Evolutionary conservation across 73 alveolate species (phyloP), one percentile per base, ranked within the genome.

Genomic region (Paraurostyla sp.): DNA sequence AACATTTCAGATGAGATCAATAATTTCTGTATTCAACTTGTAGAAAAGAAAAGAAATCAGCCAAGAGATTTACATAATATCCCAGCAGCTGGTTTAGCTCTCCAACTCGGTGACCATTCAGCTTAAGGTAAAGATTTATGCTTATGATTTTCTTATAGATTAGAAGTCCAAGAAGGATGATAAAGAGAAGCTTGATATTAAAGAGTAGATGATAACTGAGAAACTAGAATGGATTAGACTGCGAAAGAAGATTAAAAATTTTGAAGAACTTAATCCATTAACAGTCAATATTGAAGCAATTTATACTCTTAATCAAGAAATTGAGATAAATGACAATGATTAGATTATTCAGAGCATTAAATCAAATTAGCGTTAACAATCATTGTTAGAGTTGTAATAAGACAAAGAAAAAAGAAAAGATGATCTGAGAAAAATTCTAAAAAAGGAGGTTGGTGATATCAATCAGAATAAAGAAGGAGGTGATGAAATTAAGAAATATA

Each of bases 41-140:
- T 65, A 1, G 82, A 65, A 22, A 65, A 36, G 82, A 65, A 65
- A 38, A 25, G 82, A 11, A 65, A 65, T 65, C 46, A 65, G 25
- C 82, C 82, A 35, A 65, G 82, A 35, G 82, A 65, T 65, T 65
- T 65, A 65, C 82, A 65, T 65, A 65, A 65, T 38, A 9, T 65
- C 1, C 58, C 56, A 13, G 82, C 60, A 7, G 18, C 36, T 6
- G 58, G 59, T 11, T 22, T 65, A 35, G 56, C 82, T 11, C 38
- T 65, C 7, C 41, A 65, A 65, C 58, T 65, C 20, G 82, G 82
- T 13, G 58, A 65, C 32, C 35, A 25, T 22, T n/a, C 46, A 3
- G 58, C 2, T 65, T 38, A 60, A 2, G 46, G 23, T 35, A 65
- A 65, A n/a, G n/a, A n/a, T n/a, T n/a, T n/a, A n/a, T n/a, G n/a